Evolutionary conservation across 2,329 filamentous ascomycete genomes (phyloP).

Genomic region (Exserohilum turcica): DNA sequence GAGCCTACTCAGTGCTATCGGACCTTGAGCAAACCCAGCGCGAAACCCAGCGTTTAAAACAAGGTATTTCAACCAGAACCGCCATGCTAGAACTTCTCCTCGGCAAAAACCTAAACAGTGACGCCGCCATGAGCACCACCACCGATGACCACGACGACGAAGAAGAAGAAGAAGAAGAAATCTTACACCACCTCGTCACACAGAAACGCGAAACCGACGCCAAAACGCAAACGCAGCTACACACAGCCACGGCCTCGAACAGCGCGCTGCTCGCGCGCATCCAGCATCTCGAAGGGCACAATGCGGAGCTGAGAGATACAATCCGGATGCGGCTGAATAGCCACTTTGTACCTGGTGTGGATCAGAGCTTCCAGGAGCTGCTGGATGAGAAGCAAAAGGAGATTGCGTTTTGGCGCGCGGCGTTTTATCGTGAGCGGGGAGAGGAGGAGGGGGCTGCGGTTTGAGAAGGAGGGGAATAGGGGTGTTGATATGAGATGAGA

Average conservation of each 20-base stretch:
- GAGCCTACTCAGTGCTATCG: not conserved
- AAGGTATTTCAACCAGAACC: not conserved
- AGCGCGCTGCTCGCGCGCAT: no score
- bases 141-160: not conserved
- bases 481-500: no score
- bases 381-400: not conserved
- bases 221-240: no score
- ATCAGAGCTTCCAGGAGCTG: not conserved
- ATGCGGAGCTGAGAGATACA: not conserved
- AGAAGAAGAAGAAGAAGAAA: not conserved
- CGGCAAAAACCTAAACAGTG: no score
- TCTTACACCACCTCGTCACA: no score
- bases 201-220: no score
- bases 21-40: not conserved
- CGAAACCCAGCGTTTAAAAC: not conserved
- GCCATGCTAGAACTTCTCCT: slow-evolving; percentile 1
- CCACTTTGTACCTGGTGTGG: not conserved
- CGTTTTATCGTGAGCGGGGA: no score
- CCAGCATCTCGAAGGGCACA: no score
- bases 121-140: no score
- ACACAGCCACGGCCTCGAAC: no score
- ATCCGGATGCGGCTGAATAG: not conserved
- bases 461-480: no score
- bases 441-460: no score
- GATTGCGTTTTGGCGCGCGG: not conserved